Percentiles rank a stretch among this genome's conserved stretches.
These are phyloP conservation scores for Salix arbutifolia DNA, from an alignment of 345 rosid genomes.

Conservation along the genomic window DNA sequence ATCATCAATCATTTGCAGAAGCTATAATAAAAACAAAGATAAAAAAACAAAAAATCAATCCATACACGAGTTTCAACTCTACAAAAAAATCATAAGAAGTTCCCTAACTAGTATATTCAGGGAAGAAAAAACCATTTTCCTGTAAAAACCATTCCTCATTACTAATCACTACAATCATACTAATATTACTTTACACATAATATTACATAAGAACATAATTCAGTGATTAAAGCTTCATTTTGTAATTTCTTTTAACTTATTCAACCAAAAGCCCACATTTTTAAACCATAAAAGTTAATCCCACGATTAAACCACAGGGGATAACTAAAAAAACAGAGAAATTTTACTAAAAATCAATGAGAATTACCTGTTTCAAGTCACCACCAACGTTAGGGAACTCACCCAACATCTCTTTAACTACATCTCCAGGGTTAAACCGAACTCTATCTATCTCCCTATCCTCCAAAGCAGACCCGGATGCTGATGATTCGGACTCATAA, in stretches of 20 bases:
- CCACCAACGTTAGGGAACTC: slow-evolving; percentile 61
- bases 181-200: background rate
- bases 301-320: background rate
- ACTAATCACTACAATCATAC: background rate
- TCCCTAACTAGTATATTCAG: background rate
- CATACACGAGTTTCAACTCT: background rate
- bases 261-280: background rate
- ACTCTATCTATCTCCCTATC: slow-evolving; percentile 32
- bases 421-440: slow-evolving; percentile 41
- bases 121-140: background rate
- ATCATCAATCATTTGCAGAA: slow-evolving; percentile 76
- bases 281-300: background rate
- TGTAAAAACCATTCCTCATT: background rate
- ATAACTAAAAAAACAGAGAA: background rate
- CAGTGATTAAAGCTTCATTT: background rate
- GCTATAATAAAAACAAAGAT: slow-evolving; percentile 35
- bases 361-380: slow-evolving; percentile 63
- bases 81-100: background rate
- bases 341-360: background rate
- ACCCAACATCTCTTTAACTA: slow-evolving; percentile 41
- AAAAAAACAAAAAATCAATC: background rate
- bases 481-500: slow-evolving; percentile 27
- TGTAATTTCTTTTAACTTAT: background rate
- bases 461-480: slow-evolving; percentile 25
- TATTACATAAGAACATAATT: background rate